Percentiles rank a stretch among this genome's conserved stretches.
phyloP scores from a whole-genome alignment of 2,329 filamentous ascomycete species.

The Aureobasidium uvarum region DNA sequence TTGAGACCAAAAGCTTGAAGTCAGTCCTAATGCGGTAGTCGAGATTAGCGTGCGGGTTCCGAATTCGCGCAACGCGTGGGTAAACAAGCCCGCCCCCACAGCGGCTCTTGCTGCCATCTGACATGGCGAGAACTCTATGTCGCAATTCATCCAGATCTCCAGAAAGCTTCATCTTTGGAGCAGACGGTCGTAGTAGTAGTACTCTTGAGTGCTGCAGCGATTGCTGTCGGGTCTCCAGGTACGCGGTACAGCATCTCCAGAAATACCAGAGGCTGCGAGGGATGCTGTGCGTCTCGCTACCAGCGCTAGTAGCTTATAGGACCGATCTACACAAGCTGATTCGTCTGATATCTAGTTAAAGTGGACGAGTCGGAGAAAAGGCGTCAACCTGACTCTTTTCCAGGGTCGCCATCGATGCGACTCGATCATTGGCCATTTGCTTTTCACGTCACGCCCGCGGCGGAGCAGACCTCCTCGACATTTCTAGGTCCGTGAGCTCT shows the following conservation, averaged over 20 bases:
- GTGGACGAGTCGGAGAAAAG: conserved; percentile 8
- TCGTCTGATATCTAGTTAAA: not conserved
- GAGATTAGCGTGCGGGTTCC: not conserved
- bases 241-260: not conserved
- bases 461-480: conserved; percentile 7
- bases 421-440: not conserved
- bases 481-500: not conserved
- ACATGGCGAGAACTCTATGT: not conserved
- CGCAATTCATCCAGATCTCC: not conserved
- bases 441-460: not conserved
- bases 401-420: not conserved
- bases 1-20: not conserved
- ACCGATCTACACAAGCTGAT: conserved; percentile 14
- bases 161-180: not conserved
- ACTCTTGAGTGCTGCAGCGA: not conserved
- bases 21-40: conserved; percentile 3
- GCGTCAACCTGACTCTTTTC: not conserved
- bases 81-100: not conserved
- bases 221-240: not conserved
- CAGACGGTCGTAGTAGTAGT: not conserved
- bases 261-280: not conserved
- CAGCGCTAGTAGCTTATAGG: conserved; percentile 17
- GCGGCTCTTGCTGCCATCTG: conserved; percentile 9
- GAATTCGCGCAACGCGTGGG: not conserved
- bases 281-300: conserved; percentile 8